Conservation (phyloP, 1,284 basidiomycete genomes). For the Mycena sp. region DNA sequence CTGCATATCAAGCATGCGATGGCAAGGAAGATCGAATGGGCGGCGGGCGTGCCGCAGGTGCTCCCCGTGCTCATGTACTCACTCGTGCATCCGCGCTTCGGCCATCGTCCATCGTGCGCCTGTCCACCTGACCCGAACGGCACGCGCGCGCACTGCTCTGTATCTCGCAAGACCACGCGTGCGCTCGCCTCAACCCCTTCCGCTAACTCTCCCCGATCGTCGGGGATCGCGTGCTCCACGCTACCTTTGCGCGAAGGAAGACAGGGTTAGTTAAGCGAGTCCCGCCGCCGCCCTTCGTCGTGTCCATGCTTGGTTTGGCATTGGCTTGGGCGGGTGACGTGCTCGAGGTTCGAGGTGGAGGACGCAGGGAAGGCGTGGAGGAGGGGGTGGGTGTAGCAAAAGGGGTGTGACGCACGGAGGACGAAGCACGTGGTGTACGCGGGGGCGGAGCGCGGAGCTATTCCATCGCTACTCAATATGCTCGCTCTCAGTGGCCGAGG, state of each 20-base stretch:
- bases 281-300: background rate
- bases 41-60: background rate
- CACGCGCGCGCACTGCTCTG: background rate
- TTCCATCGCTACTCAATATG: no score
- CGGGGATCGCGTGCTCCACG: background rate
- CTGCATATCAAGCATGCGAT: slow-evolving; percentile 1
- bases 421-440: no score
- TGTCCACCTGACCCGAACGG: background rate
- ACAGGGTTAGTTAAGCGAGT: background rate
- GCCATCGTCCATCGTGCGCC: background rate
- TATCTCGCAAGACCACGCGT: background rate
- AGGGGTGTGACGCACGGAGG: no score
- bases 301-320: background rate
- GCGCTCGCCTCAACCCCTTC: background rate
- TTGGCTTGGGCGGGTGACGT: background rate
- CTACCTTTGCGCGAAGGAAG: background rate
- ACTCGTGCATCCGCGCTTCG: background rate
- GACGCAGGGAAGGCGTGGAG: no score
- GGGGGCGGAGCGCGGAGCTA: no score
- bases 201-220: background rate
- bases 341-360: no score
- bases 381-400: no score
- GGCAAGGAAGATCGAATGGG: background rate
- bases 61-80: background rate
- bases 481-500: no score